These are phyloP conservation scores for Coemansia sp. DNA, from an alignment of 192 early-diverging fungal genomes.

Conservation along the genomic window DNA sequence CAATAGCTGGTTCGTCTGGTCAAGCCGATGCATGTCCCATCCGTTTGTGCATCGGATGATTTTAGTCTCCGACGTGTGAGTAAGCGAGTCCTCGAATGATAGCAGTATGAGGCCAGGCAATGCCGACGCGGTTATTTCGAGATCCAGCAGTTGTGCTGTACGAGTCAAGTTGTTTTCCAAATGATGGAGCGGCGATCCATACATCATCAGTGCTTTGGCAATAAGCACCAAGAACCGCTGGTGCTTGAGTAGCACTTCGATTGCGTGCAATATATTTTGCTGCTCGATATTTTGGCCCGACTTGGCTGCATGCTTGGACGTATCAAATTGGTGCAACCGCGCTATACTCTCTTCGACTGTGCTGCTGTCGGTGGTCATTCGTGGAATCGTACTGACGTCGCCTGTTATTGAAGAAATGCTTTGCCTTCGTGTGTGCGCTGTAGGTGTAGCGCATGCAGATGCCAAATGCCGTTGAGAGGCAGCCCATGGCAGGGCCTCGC, in stretches of 20 bases:
- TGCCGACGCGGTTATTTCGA: slow-evolving; percentile 65
- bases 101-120: slow-evolving; percentile 68
- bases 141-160: slow-evolving; percentile 57
- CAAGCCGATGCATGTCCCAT: slow-evolving; percentile 67
- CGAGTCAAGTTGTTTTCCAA: slow-evolving; percentile 63
- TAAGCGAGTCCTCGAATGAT: slow-evolving; percentile 67
- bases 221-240: slow-evolving; percentile 66
- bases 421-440: slow-evolving; percentile 29
- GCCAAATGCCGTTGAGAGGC: slow-evolving; percentile 36
- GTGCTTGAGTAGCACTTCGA: slow-evolving; percentile 63
- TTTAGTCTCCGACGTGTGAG: slow-evolving; percentile 74
- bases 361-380: slow-evolving; percentile 13
- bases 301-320: not conserved
- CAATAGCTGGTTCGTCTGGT: slow-evolving; percentile 63
- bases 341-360: slow-evolving; percentile 5
- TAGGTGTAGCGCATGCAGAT: slow-evolving; percentile 26
- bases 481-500: slow-evolving; percentile 45
- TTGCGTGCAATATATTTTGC: slow-evolving; percentile 46
- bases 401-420: slow-evolving; percentile 30
- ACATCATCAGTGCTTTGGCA: slow-evolving; percentile 66
- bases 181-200: slow-evolving; percentile 66
- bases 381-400: slow-evolving; percentile 40
- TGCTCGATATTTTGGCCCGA: slow-evolving; percentile 12
- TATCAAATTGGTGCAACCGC: not conserved
- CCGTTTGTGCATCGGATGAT: slow-evolving; percentile 62